phyloP scores from a whole-genome alignment of 352 stramenopile species.

The Aphanomyces astaci region DNA sequence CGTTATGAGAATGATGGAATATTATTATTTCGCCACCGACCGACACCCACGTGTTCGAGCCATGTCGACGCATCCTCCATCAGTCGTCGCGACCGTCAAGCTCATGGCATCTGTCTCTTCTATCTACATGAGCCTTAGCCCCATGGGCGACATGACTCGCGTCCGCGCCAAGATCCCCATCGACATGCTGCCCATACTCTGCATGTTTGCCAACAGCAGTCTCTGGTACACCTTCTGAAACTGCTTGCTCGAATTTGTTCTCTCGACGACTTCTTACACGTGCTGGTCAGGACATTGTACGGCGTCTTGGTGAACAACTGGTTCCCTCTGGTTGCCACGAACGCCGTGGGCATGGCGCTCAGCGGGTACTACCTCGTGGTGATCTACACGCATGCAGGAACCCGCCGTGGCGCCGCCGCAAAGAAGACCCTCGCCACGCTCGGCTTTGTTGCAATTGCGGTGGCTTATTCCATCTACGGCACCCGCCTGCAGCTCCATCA shows the following conservation, averaged over 20 bases:
- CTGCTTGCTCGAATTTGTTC: too few species aligned
- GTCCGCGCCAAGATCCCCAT: constrained; percentile 7
- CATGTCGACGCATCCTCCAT: neutral
- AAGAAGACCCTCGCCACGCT: neutral
- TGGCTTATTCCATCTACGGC: constrained; percentile 7
- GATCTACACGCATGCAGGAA: constrained; percentile 5
- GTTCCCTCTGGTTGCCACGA: constrained; percentile 8
- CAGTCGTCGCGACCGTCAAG: neutral
- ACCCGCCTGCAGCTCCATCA: neutral
- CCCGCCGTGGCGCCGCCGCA: neutral
- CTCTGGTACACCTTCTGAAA: constrained; percentile 40
- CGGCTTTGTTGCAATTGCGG: neutral
- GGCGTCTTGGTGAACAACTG: constrained; percentile 9
- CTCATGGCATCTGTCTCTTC: neutral
- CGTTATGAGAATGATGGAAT: too few species aligned
- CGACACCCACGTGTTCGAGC: neutral
- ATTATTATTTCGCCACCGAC: neutral
- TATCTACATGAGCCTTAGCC: constrained; percentile 14
- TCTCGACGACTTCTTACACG: too few species aligned
- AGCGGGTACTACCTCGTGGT: neutral
- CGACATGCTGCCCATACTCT: constrained; percentile 36
- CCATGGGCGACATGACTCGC: neutral
- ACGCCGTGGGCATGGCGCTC: neutral
- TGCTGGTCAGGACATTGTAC: constrained; percentile 25
- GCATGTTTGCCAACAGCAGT: constrained; percentile 57